phyloP scores from a whole-genome alignment of 371 early-diverging fungal species.

The Mortierella sp. region DNA sequence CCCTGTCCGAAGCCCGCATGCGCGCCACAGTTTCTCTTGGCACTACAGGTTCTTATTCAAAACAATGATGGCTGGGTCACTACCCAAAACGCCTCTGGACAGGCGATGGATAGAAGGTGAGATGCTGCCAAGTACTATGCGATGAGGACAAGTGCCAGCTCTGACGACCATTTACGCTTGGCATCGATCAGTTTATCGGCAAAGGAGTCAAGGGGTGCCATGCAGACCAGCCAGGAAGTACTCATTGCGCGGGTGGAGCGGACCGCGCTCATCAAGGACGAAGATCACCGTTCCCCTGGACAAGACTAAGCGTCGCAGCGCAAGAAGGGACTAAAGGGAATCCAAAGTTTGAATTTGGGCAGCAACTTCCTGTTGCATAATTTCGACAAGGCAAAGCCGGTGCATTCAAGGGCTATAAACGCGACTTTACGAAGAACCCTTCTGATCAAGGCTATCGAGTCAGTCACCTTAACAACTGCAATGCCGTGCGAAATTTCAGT shows the following conservation, averaged over 20 bases:
- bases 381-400: slow-evolving; percentile 19
- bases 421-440: slow-evolving; percentile 30
- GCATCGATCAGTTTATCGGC: slow-evolving; percentile 27
- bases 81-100: slow-evolving; percentile 10
- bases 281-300: slow-evolving; percentile 38
- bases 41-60: slow-evolving; percentile 18
- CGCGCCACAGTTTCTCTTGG: slow-evolving; percentile 27
- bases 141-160: slow-evolving; percentile 18
- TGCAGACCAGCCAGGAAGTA: slow-evolving; percentile 15
- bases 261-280: slow-evolving; percentile 25
- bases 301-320: slow-evolving; percentile 30
- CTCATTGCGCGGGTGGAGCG: slow-evolving; percentile 33
- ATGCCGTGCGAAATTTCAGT: slow-evolving; percentile 33
- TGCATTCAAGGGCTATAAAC: slow-evolving; percentile 25
- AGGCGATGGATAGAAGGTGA: slow-evolving; percentile 35
- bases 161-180: slow-evolving; percentile 12
- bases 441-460: slow-evolving; percentile 27
- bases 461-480: slow-evolving; percentile 33
- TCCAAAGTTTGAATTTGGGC: slow-evolving; percentile 8
- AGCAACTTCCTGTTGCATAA: slow-evolving; percentile 1
- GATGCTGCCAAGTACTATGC: slow-evolving; percentile 11
- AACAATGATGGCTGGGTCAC: slow-evolving; percentile 32
- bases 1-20: slow-evolving; percentile 38
- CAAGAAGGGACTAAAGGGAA: slow-evolving; percentile 18
- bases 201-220: slow-evolving; percentile 19